Evolutionary conservation across 495 filamentous ascomycete genomes (phyloP), one percentile per base, ranked within the genome.

Genomic region (Sphaerosporella brunnea): DNA sequence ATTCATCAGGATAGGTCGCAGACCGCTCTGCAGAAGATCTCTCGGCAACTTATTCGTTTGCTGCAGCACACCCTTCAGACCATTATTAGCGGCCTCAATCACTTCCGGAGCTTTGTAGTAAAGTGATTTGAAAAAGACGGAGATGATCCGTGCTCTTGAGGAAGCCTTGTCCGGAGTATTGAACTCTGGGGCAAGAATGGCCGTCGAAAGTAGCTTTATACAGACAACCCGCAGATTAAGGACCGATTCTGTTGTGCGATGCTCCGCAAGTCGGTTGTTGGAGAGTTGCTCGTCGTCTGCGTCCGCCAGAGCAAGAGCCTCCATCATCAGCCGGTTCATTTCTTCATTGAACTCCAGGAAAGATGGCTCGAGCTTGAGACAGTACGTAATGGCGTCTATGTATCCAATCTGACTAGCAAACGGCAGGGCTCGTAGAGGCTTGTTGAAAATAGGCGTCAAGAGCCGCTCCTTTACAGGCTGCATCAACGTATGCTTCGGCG

Each of bases 381-480:
- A 92, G 62, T 86, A 96, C 0, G 83, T 90, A 53, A 99, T 85
- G 4, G 87, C 92, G 62, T 96, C 90, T 53, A 99, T 93, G 60
- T 88, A 96, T 8, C 90, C 92, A 57, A 99, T 96, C 62, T 99
- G 92, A 1, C 78, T 82, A 2, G 80, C 69, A 58, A 95, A 95
- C 1, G 88, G 87, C 45, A 99, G 64, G 2, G 92, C 92, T 42
- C 92, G 73, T 20, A 99, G 63, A 23, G 92, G 92, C 64, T 99
- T 99, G 56, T 79, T 80, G 67, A 85, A 99, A 43, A 99, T 93
- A 0, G 85, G 80, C 50, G 73, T 70, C 9, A 96, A 69, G 16
- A 95, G 66, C 36, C 82, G 74, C 43, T 95, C 88, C 57, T 87
- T 88, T 42, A 90, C 81, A 2, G 86, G 84, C 42, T 75, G 71